Base-by-base conservation (phyloP, 2,329 filamentous ascomycete genomes). In the Ophiostoma sp. region DNA sequence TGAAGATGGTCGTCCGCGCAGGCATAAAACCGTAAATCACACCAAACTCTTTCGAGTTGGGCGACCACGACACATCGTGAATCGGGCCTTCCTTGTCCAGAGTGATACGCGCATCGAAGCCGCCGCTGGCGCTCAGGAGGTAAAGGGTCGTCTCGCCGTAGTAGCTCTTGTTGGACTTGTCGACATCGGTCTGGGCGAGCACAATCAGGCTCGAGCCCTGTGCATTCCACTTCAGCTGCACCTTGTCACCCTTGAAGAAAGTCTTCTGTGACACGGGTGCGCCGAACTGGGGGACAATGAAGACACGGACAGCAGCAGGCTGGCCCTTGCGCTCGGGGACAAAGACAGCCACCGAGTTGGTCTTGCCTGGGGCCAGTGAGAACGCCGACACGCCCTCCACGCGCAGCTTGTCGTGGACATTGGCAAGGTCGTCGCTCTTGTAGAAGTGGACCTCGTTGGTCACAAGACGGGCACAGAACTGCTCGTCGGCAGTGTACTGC, bases 401-500 rank as follows among this genome's bases (percentile, higher is more conserved):
- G 76, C 92, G 91, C 81, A 99, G 87, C 87, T 97, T 97, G 84
- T 97, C 97, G 94, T 95, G 98, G 75, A 97, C 93, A 66, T 90
- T 95, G 77, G 88, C 86, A 80, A 98, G 86, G 81, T 98, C 91
- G 77, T 92, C 88, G 81, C 93, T 96, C 83, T 97, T 89, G 85
- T 95, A 98, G 83, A 99, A 97, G 79, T 98, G 96, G 73, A 99
- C 93, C 86, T 98, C 95, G 82, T 99, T 99, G 82, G 93, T 98
- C 79, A 98, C 95, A 76, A 91, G 88, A 77, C 96, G 94, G 77
- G 95, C 96, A 82, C 95, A 98, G 82, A 93, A 95, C 81, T 91
- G 89, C 87, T 99, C 96, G 81, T 99, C 96, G 74, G 90, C 88
- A 39, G 95, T 97, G 83, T 98, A 99, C 84, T 98, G 95, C 80